A percentile compares a stretch with the other conserved stretches of the same genome.
These are phyloP conservation scores for Colletotrichum somersetense DNA, from an alignment of 2,329 filamentous ascomycete species.

Conservation along the genomic window DNA sequence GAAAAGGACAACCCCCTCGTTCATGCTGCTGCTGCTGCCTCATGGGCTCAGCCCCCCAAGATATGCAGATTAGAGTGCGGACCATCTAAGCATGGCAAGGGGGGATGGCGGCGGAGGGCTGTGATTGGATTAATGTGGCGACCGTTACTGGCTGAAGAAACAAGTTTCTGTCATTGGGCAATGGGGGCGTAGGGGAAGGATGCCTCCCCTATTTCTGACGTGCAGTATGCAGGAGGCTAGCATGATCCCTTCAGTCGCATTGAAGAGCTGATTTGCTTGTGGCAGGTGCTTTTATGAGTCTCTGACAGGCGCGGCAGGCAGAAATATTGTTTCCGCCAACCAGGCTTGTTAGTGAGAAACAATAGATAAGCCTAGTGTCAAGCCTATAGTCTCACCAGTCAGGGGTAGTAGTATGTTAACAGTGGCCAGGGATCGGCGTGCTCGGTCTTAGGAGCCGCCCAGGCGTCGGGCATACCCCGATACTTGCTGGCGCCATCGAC, in stretches of 20 bases:
- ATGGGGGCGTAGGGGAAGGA: constrained; percentile 17
- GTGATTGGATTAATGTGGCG: constrained; percentile 42
- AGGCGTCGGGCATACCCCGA: constrained; percentile 8
- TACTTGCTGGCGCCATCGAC: neutral
- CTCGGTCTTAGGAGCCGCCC: constrained; percentile 23
- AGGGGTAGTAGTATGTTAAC: neutral
- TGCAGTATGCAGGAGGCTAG: constrained; percentile 28
- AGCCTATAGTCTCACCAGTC: neutral
- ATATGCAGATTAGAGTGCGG: constrained; percentile 34
- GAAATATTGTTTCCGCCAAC: constrained; percentile 27
- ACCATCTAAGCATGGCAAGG: constrained; percentile 35
- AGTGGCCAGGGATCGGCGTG: neutral
- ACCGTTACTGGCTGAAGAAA: constrained; percentile 34
- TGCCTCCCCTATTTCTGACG: constrained; percentile 39
- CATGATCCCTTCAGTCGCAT: constrained; percentile 27
- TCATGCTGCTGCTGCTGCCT: constrained; percentile 25
- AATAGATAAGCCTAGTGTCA: fast-evolving
- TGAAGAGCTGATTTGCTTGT: constrained; percentile 36
- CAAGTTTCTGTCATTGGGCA: constrained; percentile 37
- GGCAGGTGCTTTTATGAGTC: constrained; percentile 16
- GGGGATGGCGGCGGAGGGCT: constrained; percentile 8
- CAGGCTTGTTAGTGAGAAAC: constrained; percentile 18
- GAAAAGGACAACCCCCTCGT: constrained; percentile 4
- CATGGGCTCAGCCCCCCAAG: constrained; percentile 38
- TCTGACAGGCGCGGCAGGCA: constrained; percentile 28